phyloP scores from a whole-genome alignment of 257 asterid genomes.

The Capsicum rhomboideum region DNA sequence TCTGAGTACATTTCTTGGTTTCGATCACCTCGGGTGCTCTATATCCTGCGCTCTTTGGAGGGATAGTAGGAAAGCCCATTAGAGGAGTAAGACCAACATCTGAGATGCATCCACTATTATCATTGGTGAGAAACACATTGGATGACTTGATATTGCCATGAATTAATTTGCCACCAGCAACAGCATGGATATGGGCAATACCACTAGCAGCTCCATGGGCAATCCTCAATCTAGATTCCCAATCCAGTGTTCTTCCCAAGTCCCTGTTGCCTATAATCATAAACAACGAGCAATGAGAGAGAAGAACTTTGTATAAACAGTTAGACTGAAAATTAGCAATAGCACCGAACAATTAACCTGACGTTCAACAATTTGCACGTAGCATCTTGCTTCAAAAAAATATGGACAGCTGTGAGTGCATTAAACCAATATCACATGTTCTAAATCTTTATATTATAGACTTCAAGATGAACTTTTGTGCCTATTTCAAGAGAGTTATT shows the following conservation, averaged over 20 bases:
- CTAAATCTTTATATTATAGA: neutral
- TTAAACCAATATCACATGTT: neutral
- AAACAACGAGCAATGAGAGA: neutral
- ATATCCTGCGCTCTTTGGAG: constrained; percentile 41
- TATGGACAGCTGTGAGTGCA: neutral
- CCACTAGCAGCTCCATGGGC: constrained; percentile 67
- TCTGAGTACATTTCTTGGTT: constrained; percentile 38
- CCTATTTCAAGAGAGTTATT: neutral
- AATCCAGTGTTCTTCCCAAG: constrained; percentile 38
- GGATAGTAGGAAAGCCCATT: constrained; percentile 28
- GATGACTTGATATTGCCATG: constrained; percentile 75
- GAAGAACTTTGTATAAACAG: neutral
- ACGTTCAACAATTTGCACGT: neutral
- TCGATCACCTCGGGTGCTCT: constrained; percentile 53
- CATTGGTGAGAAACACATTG: constrained; percentile 42
- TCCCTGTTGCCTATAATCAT: constrained; percentile 39
- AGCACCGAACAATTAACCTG: neutral
- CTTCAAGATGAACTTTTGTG: neutral
- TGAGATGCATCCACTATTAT: constrained; percentile 31
- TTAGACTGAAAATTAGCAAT: neutral
- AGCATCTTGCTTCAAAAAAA: neutral
- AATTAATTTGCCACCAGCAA: constrained; percentile 22
- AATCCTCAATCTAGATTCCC: constrained; percentile 56
- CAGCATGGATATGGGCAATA: constrained; percentile 51
- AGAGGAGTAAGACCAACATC: constrained; percentile 51